Evolutionary conservation across 192 early-diverging fungal species (phyloP), one percentile per base, ranked within the genome.

Genomic region (Coemansia asiatica): DNA sequence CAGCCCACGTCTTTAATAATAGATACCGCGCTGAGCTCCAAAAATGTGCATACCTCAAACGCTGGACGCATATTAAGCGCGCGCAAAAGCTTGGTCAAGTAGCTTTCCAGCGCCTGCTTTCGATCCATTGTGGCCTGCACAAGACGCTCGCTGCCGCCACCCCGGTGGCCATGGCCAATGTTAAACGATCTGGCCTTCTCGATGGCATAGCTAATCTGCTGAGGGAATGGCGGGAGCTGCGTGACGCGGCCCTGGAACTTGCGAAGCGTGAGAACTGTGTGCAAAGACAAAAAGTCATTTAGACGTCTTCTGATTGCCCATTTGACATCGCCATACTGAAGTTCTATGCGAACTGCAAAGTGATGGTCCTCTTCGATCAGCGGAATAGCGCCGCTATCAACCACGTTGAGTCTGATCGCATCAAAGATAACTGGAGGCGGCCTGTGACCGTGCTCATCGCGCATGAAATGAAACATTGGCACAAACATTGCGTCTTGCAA

Each of bases 1-100:
- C 91, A 92, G 0, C 91, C 88, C 77, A 91, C 89, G 51, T 91
- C 89, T 63, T 85, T 89, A 35, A 86, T 85, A 49, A 92, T 85
- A 19, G 87, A 88, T 38, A 90, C 83, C 15, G 87, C 85, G 64
- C 86, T 87, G 47, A 92, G 74, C 69, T 91, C 91, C 49, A 92
- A 60, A 64, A 92, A 92, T 55, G 87, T 90, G 70, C 89, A 90
- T 9, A 92, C 65, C 60, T 92, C 90, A 63, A 87, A 89, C 7
- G 81, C 85, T 21, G 88, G 84, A 10, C 75, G 70, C 72, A 90
- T 84, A 54, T 88, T 86, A 15, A 87, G 75, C 15, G 61, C 72
- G 28, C 84, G 82, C 38, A 91, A 69, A 27, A 91, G 63, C 40
- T 84, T 63, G 18, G 86, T 72, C 26, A 91, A 59, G 61, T 90